Evolutionary conservation across 345 rosid genomes (phyloP).

Genomic region (Noccaea bulbosa): DNA sequence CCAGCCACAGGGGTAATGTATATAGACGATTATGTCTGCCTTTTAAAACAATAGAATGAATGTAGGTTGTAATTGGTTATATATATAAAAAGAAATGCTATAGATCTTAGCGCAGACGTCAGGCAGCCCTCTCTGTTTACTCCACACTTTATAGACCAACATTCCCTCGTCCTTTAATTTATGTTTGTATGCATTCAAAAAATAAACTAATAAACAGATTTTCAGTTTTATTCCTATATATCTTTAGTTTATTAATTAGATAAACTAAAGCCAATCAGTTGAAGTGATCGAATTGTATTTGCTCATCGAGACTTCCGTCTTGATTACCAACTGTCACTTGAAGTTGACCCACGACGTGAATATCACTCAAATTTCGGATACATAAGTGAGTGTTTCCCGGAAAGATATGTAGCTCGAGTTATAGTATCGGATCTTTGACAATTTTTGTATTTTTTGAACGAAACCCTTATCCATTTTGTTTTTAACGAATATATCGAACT

Average conservation of each 20-base stretch:
- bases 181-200: neutral
- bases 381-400: no score
- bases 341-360: slow-evolving; percentile 29
- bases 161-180: slow-evolving; percentile 7
- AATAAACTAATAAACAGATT: no score
- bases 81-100: neutral
- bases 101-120: slow-evolving; percentile 26
- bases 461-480: neutral
- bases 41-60: neutral
- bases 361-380: neutral
- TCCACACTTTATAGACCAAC: slow-evolving; percentile 12
- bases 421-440: slow-evolving; percentile 19
- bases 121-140: slow-evolving; percentile 28
- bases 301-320: neutral
- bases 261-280: neutral
- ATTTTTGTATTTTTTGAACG: neutral
- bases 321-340: neutral
- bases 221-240: no score
- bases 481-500: slow-evolving; percentile 10
- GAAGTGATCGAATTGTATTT: neutral
- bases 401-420: no score
- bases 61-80: neutral
- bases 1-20: neutral
- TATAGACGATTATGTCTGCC: neutral
- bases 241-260: no score